Conservation (phyloP, 2,329 filamentous ascomycete genomes). For the Paracorniculantispora psalliotae region DNA sequence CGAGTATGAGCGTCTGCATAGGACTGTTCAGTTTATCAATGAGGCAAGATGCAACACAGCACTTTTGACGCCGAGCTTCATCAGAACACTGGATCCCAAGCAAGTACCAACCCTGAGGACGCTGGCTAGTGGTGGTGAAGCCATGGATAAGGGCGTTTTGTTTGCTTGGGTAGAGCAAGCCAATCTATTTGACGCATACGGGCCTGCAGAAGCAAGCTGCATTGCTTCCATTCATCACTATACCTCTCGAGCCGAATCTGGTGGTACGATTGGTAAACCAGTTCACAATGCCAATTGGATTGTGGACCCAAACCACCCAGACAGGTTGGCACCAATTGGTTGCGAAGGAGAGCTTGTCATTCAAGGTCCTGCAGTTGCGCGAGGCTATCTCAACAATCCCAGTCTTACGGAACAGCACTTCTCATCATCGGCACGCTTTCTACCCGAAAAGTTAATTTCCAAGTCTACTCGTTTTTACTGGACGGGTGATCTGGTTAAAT, state of each 20-base stretch:
- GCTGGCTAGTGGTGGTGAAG: conserved; percentile 19
- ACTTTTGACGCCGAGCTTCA: conserved; percentile 18
- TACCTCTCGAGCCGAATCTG: background rate
- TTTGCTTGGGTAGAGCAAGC: conserved; percentile 17
- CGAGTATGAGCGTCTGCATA: conserved; percentile 14
- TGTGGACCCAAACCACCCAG: conserved; percentile 15
- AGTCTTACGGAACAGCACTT: background rate
- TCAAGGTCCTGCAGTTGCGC: conserved; percentile 15
- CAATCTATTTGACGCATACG: conserved; percentile 17
- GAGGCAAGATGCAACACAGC: background rate
- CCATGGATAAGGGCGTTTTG: conserved; percentile 25
- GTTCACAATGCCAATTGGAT: conserved; percentile 15
- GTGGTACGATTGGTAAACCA: background rate
- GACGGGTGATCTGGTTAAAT: conserved; percentile 15
- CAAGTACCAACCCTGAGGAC: conserved; percentile 15
- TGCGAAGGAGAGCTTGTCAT: conserved; percentile 16
- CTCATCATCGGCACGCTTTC: background rate
- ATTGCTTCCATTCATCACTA: background rate
- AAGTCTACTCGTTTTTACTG: conserved; percentile 6
- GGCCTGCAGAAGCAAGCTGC: conserved; percentile 33
- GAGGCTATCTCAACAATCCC: conserved; percentile 12
- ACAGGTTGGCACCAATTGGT: conserved; percentile 15
- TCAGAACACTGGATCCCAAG: conserved; percentile 15
- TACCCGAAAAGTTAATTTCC: background rate
- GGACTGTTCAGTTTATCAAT: conserved; percentile 11